Conservation (phyloP, 441 rosid species). For the Adansonia madagascariensis region DNA sequence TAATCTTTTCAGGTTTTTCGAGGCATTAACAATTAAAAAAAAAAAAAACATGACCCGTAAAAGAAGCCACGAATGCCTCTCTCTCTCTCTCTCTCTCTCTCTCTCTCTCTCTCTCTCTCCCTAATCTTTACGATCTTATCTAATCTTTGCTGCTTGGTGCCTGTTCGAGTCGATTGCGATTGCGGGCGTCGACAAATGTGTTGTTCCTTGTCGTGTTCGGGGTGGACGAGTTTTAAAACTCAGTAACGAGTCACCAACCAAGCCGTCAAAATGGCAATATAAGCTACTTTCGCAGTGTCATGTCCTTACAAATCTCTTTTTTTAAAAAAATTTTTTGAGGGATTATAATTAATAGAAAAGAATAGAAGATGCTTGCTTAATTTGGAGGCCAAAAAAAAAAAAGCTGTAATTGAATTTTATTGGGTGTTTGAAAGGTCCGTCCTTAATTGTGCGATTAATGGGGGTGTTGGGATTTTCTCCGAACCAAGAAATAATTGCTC, state of each 20-base stretch:
- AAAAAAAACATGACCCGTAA: slow-evolving; percentile 23
- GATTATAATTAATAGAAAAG: not conserved
- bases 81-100: not conserved
- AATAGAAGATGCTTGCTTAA: not conserved
- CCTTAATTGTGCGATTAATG: not conserved
- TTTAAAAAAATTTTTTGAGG: not conserved
- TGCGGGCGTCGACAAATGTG: not conserved
- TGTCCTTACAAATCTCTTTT: not conserved
- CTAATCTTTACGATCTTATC: not conserved
- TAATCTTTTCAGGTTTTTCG: not conserved
- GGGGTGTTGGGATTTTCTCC: slow-evolving; percentile 9
- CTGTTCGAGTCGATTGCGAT: not conserved
- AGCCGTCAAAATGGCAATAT: not conserved
- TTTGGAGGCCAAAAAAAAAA: not conserved
- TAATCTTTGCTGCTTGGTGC: not conserved
- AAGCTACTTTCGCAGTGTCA: not conserved
- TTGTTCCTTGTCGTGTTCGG: not conserved
- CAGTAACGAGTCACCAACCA: slow-evolving; percentile 3
- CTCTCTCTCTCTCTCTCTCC: not conserved
- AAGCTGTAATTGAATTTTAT: not conserved
- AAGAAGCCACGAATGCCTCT: slow-evolving; percentile 24
- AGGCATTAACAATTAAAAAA: slow-evolving; percentile 16
- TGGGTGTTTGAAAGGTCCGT: not conserved
- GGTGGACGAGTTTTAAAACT: not conserved
- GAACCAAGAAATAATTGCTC: slow-evolving; percentile 16